phyloP scores from a whole-genome alignment of 306 rosid genomes.

The Aeschynomene evenia region DNA sequence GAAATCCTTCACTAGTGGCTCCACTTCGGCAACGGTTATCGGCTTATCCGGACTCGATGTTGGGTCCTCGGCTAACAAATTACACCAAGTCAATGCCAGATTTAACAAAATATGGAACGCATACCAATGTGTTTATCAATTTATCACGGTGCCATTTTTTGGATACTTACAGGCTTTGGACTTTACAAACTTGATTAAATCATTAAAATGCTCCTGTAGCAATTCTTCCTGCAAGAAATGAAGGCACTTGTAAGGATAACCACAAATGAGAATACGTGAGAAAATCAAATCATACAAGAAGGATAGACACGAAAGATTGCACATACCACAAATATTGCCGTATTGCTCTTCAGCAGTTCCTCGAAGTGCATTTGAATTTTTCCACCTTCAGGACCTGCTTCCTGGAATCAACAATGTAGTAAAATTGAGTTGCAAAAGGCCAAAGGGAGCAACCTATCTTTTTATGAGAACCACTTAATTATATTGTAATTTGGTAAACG shows the following conservation, averaged over 20 bases:
- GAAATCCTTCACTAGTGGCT: constrained; percentile 95
- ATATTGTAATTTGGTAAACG: neutral
- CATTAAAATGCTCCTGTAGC: constrained; percentile 78
- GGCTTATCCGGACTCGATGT: constrained; percentile 62
- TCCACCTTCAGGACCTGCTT: constrained; percentile 91
- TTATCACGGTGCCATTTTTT: neutral
- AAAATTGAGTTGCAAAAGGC: constrained; percentile 18
- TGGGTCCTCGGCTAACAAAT: constrained; percentile 80
- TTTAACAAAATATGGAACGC: neutral
- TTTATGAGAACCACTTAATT: neutral
- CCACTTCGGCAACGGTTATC: constrained; percentile 67
- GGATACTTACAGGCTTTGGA: constrained; percentile 81
- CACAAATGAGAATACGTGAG: constrained; percentile 7
- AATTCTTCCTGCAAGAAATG: constrained; percentile 83
- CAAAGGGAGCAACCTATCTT: constrained; percentile 9
- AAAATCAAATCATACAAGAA: neutral
- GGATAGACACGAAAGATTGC: constrained; percentile 26
- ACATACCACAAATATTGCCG: constrained; percentile 87
- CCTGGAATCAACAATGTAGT: constrained; percentile 50
- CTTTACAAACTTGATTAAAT: constrained; percentile 86
- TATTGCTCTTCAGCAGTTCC: constrained; percentile 92
- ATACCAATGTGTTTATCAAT: neutral
- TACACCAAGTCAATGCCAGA: constrained; percentile 23
- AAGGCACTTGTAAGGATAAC: constrained; percentile 21
- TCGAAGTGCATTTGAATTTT: constrained; percentile 92